Percentiles rank a stretch among this genome's conserved stretches.
Conservation (phyloP, 2,329 filamentous ascomycete genomes). For the Lecanicillium sp. region DNA sequence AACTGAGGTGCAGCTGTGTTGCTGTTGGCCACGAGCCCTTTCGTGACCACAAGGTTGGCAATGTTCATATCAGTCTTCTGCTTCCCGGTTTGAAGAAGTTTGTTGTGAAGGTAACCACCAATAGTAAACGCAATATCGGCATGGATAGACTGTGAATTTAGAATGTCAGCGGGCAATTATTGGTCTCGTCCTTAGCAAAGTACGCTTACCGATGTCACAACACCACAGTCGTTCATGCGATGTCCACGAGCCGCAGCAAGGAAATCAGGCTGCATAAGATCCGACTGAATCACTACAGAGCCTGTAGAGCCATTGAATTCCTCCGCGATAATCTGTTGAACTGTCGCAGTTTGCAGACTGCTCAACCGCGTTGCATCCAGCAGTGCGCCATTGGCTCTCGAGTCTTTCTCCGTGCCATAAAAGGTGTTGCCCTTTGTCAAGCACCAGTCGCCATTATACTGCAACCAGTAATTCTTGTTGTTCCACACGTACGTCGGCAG, state of each 20-base stretch:
- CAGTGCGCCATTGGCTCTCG: neutral
- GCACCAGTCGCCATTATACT: conserved; percentile 61
- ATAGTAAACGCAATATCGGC: conserved; percentile 59
- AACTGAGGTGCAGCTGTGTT: conserved; percentile 20
- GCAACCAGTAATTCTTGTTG: conserved; percentile 62
- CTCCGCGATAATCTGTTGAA: conserved; percentile 30
- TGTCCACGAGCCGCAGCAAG: conserved; percentile 31
- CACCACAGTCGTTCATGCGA: conserved; percentile 31
- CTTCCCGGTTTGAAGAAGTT: conserved; percentile 48
- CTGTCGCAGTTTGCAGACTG: neutral
- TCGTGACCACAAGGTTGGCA: conserved; percentile 58
- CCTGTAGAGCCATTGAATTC: conserved; percentile 16
- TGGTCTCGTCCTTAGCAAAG: neutral
- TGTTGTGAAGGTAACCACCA: conserved; percentile 55
- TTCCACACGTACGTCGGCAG: conserved; percentile 67
- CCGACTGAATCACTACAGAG: no score
- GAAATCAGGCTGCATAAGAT: conserved; percentile 30
- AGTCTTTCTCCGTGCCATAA: conserved; percentile 42
- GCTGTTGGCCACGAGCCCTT: conserved; percentile 27
- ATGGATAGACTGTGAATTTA: conserved; percentile 21
- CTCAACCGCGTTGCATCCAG: neutral
- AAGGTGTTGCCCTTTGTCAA: conserved; percentile 56
- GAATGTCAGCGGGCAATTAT: neutral
- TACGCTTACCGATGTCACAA: conserved; percentile 36
- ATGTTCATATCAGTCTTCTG: conserved; percentile 56